phyloP scores from a whole-genome alignment of 768 basidiomycete genomes.

The Brasilioporus rufonigricans region DNA sequence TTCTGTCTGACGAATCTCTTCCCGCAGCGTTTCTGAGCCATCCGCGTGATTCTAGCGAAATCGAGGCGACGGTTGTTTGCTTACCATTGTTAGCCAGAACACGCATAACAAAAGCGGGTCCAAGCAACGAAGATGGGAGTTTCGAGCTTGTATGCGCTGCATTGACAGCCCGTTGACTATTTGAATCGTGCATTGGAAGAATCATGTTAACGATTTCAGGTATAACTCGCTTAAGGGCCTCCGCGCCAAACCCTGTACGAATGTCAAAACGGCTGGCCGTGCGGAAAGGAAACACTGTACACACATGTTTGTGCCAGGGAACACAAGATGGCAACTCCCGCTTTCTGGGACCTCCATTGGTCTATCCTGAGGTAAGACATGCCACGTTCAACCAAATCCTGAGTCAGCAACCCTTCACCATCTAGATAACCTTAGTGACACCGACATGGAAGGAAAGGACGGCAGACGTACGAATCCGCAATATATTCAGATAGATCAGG shows the following conservation, averaged over 20 bases:
- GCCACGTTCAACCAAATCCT: not conserved
- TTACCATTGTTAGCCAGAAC: conserved; percentile 6
- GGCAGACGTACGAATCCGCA: not conserved
- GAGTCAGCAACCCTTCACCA: not conserved
- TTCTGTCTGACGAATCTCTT: conserved; percentile 14
- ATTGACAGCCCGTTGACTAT: not conserved
- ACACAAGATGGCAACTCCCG: conserved; percentile 11
- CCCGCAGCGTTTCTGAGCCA: conserved; percentile 15
- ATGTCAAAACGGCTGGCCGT: not conserved
- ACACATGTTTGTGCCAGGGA: conserved; percentile 5
- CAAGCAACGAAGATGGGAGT: conserved; percentile 1
- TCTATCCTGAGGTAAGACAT: conserved; percentile 1
- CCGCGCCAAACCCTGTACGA: conserved; percentile 4
- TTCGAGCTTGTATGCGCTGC: not conserved
- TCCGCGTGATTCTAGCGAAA: not conserved
- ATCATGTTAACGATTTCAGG: conserved; percentile 4
- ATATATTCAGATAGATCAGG: conserved; percentile 1
- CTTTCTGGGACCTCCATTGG: conserved; percentile 10
- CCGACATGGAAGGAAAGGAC: not conserved
- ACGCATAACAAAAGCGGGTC: conserved; percentile 2
- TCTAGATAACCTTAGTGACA: not conserved
- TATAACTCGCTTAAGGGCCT: conserved; percentile 2
- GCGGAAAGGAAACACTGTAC: not conserved
- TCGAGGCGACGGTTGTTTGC: not conserved
- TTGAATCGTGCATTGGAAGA: not conserved